phyloP scores from a whole-genome alignment of 2,329 filamentous ascomycete genomes.

The Pestalotiopsis sp. region DNA sequence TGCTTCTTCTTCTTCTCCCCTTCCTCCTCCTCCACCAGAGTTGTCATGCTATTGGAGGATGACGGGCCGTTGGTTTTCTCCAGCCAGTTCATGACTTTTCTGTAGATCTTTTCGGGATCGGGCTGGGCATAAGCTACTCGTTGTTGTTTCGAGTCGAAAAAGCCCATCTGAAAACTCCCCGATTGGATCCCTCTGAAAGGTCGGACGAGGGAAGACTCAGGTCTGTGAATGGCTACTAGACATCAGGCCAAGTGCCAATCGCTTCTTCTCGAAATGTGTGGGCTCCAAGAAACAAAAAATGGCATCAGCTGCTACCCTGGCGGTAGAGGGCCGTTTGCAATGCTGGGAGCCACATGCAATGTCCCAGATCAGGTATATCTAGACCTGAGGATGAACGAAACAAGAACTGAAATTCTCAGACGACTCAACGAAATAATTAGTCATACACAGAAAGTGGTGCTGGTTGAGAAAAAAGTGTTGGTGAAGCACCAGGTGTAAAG shows the following conservation, averaged over 20 bases:
- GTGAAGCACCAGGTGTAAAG: not conserved
- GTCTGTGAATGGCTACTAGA: not conserved
- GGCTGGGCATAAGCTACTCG: slow-evolving; percentile 6
- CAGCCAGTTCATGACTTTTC: slow-evolving; percentile 17
- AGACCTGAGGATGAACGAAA: too few species aligned
- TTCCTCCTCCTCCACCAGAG: not conserved
- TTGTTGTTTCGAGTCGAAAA: not conserved
- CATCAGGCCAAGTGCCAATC: too few species aligned
- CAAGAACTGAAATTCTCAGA: too few species aligned
- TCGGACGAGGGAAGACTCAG: not conserved
- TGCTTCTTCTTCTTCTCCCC: not conserved
- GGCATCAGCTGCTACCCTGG: too few species aligned
- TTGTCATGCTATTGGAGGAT: not conserved
- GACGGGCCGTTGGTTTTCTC: slow-evolving; percentile 14
- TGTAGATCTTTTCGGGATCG: slow-evolving; percentile 9
- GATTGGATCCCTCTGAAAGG: not conserved
- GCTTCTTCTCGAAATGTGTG: too few species aligned
- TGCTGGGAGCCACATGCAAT: too few species aligned
- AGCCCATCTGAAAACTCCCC: not conserved
- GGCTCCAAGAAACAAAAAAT: too few species aligned
- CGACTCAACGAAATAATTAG: too few species aligned
- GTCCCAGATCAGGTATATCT: too few species aligned
- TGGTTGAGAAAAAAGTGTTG: not conserved
- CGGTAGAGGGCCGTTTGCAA: too few species aligned
- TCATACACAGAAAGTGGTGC: not conserved